Percentiles rank a stretch among this genome's conserved stretches.
Conservation (phyloP, 2,329 filamentous ascomycete species). For the Grosmannia serpens region DNA sequence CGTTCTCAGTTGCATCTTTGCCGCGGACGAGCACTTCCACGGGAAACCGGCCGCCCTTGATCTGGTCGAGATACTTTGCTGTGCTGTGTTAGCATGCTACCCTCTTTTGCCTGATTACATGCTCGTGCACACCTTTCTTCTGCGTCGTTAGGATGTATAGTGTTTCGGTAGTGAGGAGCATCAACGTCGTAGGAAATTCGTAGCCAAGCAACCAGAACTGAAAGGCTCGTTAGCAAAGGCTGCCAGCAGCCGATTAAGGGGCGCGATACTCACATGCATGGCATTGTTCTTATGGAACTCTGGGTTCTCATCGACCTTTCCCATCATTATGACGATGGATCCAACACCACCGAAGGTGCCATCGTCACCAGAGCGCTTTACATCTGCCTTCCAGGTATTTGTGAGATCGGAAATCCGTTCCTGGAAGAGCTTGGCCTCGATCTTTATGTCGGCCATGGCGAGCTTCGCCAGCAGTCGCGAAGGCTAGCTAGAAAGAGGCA, state of each 20-base stretch:
- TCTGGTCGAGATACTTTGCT: conserved; percentile 87
- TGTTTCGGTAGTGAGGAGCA: conserved; percentile 79
- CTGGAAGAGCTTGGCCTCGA: conserved; percentile 88
- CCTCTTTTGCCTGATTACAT: background rate
- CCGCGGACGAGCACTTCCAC: conserved; percentile 85
- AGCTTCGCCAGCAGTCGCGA: conserved; percentile 15
- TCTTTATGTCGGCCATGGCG: conserved; percentile 73
- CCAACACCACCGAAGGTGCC: conserved; percentile 73
- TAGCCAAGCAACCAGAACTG: conserved; percentile 98
- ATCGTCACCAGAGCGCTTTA: conserved; percentile 76
- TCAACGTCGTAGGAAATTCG: conserved; percentile 92
- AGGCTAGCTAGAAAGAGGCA: background rate
- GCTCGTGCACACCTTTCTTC: conserved; percentile 65
- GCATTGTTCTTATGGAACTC: conserved; percentile 94
- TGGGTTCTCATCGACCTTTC: conserved; percentile 81
- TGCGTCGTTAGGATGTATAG: conserved; percentile 90
- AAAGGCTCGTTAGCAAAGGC: background rate
- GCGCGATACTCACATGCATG: conserved; percentile 56
- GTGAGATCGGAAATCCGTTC: conserved; percentile 81
- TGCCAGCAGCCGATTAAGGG: background rate
- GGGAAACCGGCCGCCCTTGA: conserved; percentile 86
- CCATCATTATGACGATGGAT: conserved; percentile 83
- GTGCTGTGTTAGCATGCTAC: conserved; percentile 2
- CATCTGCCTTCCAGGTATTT: conserved; percentile 87
- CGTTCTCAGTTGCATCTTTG: conserved; percentile 85